Base-by-base conservation (phyloP, 768 basidiomycete species). In the Collybia mongolica region DNA sequence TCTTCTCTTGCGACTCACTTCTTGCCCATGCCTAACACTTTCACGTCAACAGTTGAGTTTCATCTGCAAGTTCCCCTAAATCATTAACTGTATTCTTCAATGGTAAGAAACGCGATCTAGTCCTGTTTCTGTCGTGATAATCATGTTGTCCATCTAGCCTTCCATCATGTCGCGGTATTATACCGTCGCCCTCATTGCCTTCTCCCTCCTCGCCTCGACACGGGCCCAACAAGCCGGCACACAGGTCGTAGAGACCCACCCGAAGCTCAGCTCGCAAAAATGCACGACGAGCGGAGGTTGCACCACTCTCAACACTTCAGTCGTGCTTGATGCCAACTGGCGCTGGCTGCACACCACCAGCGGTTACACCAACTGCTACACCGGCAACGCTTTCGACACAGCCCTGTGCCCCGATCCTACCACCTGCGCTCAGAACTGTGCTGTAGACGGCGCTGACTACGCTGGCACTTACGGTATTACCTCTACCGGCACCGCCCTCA, bases 271-370 rank as follows among this genome's bases (percentile, higher is more conserved):
- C 39, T 72, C 67, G 62, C 65, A 75, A 58, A 68, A 74, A 51
- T 82, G 81, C 63, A 74, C 79, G 38, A 47, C 60, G 20, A 72
- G 75, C 40, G 63, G 66, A 23, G 80, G 80, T 65, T 67, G 64
- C 6, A 70, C 67, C n/a, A 61, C 65, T 35, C 55, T 61, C 29
- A 43, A 38, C 15, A 69, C 69, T 12, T 48, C 65, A 24, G 69
- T 83, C 58, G 73, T 75, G 44, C 71, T 83, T 63, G 80, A 82
- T 63, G 59, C 75, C 51, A 81, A 81, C 69, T 82, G 78, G 77
- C 78, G 81, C 52, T 81, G 77, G 78, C 59, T 76, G 36, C 76
- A 80, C 63, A 59, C 60, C 36, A 67, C 66, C 45, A 57, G 54
- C 44, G 60, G 62, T 41, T 64, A 67, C 65, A 68, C 65, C 51